Evolutionary conservation across 2,329 filamentous ascomycete genomes (phyloP).

Genomic region (Cladosporium phlei): DNA sequence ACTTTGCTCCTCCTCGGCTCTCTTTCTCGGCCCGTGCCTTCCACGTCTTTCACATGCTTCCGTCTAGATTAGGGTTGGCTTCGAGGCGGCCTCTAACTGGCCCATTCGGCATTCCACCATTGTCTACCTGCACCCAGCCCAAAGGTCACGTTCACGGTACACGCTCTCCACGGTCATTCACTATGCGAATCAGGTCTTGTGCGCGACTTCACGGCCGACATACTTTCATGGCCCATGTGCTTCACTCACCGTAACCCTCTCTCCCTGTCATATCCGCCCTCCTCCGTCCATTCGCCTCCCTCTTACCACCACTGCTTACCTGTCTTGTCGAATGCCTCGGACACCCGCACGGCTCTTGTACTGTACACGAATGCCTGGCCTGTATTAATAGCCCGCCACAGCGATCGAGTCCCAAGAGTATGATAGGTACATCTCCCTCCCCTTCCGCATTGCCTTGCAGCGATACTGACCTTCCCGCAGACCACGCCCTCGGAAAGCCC

Average conservation of each 20-base stretch:
- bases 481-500: conserved; percentile 87
- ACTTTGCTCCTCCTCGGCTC: too few relatives aligned
- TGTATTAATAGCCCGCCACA: conserved; percentile 4
- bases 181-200: too few relatives aligned
- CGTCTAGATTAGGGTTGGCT: too few relatives aligned
- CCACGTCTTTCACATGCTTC: conserved; percentile 8
- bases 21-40: too few relatives aligned
- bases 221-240: too few relatives aligned
- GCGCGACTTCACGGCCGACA: too few relatives aligned
- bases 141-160: conserved; percentile 7
- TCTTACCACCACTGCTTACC: background rate
- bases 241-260: too few relatives aligned
- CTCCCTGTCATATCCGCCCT: background rate
- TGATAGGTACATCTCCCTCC: conserved; percentile 11
- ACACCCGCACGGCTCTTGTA: too few relatives aligned
- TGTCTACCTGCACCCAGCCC: background rate
- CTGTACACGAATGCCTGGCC: conserved; percentile 1
- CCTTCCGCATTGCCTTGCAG: background rate
- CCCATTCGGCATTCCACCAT: conserved; percentile 4
- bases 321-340: too few relatives aligned
- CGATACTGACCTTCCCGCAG: conserved; percentile 37
- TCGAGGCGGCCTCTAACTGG: conserved; percentile 2
- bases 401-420: background rate
- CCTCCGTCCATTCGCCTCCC: background rate
- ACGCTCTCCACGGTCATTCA: too few relatives aligned